These are phyloP conservation scores for Colletotrichum costaricense DNA, from an alignment of 2,329 filamentous ascomycete species.

Conservation along the genomic window DNA sequence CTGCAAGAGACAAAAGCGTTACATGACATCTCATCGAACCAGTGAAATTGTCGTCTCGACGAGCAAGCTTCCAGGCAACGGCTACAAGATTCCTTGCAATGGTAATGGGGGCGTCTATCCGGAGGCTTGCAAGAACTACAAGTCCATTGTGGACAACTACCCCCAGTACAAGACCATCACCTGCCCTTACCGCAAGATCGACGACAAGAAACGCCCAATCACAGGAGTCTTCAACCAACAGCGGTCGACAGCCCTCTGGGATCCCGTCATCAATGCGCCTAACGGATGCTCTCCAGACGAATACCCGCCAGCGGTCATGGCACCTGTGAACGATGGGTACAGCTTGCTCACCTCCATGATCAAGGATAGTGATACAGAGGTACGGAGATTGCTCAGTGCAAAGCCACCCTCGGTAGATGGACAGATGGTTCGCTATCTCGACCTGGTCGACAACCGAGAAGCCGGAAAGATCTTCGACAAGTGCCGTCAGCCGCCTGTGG, in stretches of 20 bases:
- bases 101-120: neutral
- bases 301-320: conserved; percentile 9
- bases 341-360: neutral
- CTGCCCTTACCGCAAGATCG: conserved; percentile 1
- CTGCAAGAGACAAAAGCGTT: conserved; percentile 5
- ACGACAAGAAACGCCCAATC: conserved; percentile 1
- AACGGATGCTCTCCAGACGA: conserved; percentile 9
- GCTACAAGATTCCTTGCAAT: neutral
- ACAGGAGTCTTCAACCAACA: neutral
- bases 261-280: conserved; percentile 6
- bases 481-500: conserved; percentile 1
- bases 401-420: neutral
- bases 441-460: neutral
- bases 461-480: conserved; percentile 6
- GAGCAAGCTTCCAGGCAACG: neutral
- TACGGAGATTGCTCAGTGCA: neutral
- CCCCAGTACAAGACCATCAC: conserved; percentile 9
- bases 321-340: conserved; percentile 1
- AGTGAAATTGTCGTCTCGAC: neutral
- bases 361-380: neutral
- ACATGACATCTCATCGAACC: neutral
- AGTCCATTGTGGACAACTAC: conserved; percentile 4
- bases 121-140: conserved; percentile 16
- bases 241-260: neutral
- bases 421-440: conserved; percentile 5